phyloP scores from a whole-genome alignment of 2,329 filamentous ascomycete genomes.

The Trichophyton verrucosum region DNA sequence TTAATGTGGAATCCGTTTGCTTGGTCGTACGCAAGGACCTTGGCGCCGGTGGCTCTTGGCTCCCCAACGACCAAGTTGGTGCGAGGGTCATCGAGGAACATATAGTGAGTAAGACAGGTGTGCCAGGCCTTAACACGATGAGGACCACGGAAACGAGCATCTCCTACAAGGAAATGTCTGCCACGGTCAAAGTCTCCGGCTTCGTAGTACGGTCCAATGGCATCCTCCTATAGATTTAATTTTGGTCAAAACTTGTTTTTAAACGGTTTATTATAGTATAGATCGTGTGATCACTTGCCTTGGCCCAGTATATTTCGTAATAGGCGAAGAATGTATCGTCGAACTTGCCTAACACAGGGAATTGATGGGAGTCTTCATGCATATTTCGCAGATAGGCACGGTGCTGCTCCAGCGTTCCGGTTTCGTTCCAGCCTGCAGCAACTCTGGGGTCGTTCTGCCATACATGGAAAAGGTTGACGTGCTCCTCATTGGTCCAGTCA shows the following conservation, averaged over 20 bases:
- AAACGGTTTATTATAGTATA: background rate
- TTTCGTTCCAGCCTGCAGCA: slow-evolving; percentile 67
- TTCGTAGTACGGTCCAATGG: slow-evolving; percentile 47
- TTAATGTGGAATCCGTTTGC: slow-evolving; percentile 60
- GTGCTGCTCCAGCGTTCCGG: slow-evolving; percentile 62
- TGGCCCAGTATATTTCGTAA: slow-evolving; percentile 70
- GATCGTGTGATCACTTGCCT: slow-evolving; percentile 30
- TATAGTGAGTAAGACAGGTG: slow-evolving; percentile 46
- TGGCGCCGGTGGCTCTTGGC: slow-evolving; percentile 57
- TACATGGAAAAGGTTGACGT: slow-evolving; percentile 58
- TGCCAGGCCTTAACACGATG: slow-evolving; percentile 48
- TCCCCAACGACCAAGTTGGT: slow-evolving; percentile 47
- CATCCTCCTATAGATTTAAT: slow-evolving; percentile 38
- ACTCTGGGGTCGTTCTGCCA: slow-evolving; percentile 81
- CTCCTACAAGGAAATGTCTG: slow-evolving; percentile 48
- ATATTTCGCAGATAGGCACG: slow-evolving; percentile 56
- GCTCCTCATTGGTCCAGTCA: slow-evolving; percentile 51
- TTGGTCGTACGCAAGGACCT: slow-evolving; percentile 61
- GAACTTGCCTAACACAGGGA: slow-evolving; percentile 59
- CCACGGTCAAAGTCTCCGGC: slow-evolving; percentile 47
- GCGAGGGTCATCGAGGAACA: slow-evolving; percentile 47
- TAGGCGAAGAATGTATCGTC: slow-evolving; percentile 61
- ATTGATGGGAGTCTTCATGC: slow-evolving; percentile 58
- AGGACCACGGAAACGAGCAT: slow-evolving; percentile 42
- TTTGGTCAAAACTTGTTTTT: too few species aligned